Conservation (phyloP, 352 stramenopile genomes). For the Salisapilia sapeloensis region DNA sequence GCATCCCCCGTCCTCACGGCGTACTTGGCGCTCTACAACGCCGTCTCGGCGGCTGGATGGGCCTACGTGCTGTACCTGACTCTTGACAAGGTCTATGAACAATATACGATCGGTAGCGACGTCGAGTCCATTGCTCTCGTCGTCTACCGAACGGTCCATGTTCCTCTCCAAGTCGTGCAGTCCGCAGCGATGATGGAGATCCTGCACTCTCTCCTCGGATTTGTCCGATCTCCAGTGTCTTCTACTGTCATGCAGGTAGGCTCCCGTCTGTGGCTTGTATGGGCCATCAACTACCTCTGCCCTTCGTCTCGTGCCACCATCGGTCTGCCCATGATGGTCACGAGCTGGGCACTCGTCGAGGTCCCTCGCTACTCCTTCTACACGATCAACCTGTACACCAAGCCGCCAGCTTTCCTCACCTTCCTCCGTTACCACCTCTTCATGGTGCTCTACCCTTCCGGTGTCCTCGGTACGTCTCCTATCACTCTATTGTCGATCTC, state of each 20-base stretch:
- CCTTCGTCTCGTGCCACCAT: slow-evolving; percentile 60
- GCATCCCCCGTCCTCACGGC: slow-evolving; percentile 41
- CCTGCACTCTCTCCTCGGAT: slow-evolving; percentile 86
- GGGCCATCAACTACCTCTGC: slow-evolving; percentile 85
- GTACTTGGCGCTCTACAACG: slow-evolving; percentile 66
- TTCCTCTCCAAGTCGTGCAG: slow-evolving; percentile 80
- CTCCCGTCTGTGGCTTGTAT: slow-evolving; percentile 87
- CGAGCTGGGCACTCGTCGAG: slow-evolving; percentile 77
- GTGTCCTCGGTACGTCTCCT: slow-evolving; percentile 81
- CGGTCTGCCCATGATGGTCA: slow-evolving; percentile 69
- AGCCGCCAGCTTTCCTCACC: slow-evolving; percentile 90
- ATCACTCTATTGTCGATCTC: slow-evolving; percentile 1
- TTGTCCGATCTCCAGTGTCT: slow-evolving; percentile 91
- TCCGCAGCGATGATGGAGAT: slow-evolving; percentile 92
- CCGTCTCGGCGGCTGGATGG: slow-evolving; percentile 43
- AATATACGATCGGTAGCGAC: slow-evolving; percentile 27
- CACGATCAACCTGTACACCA: slow-evolving; percentile 85
- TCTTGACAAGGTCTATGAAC: slow-evolving; percentile 19
- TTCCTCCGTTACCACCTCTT: slow-evolving; percentile 98
- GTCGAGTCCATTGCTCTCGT: slow-evolving; percentile 20
- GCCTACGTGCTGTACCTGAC: slow-evolving; percentile 57
- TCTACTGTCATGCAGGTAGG: slow-evolving; percentile 88
- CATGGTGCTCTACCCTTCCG: slow-evolving; percentile 95
- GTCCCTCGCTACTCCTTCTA: slow-evolving; percentile 98
- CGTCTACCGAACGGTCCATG: slow-evolving; percentile 34